Evolutionary conservation across 371 early-diverging fungal species (phyloP).

Genomic region (Mortierella sp.): DNA sequence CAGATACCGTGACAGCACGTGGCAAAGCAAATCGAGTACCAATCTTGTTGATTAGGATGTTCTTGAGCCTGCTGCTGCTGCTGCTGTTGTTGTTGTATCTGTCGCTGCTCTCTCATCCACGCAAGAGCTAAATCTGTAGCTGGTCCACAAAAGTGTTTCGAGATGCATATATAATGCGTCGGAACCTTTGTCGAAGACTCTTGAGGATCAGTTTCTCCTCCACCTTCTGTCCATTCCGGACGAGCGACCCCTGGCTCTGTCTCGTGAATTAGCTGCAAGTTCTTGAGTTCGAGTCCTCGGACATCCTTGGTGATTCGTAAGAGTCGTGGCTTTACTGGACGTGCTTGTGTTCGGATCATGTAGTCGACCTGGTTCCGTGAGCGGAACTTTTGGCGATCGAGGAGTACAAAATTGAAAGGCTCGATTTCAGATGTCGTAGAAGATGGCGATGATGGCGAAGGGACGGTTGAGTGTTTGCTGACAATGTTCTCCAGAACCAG

Average conservation of each 20-base stretch:
- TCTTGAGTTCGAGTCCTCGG: conserved; percentile 23
- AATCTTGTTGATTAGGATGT: conserved; percentile 10
- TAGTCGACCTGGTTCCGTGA: conserved; percentile 55
- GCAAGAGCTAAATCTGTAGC: conserved; percentile 43
- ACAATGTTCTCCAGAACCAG: conserved; percentile 37
- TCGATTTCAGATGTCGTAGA: not conserved
- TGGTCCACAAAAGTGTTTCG: conserved; percentile 51
- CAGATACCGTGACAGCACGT: conserved; percentile 55
- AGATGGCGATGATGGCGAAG: not conserved
- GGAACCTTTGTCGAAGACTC: conserved; percentile 15
- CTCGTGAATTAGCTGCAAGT: conserved; percentile 48
- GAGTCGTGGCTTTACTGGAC: conserved; percentile 48
- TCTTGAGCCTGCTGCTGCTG: too few species aligned
- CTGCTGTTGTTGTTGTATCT: not conserved
- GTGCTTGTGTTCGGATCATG: conserved; percentile 53
- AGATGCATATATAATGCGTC: conserved; percentile 46
- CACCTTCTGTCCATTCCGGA: conserved; percentile 40
- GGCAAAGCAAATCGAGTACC: conserved; percentile 51
- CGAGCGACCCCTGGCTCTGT: conserved; percentile 34
- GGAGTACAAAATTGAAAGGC: conserved; percentile 45
- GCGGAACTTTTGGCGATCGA: conserved; percentile 52
- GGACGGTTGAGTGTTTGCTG: not conserved
- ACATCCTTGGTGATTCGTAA: conserved; percentile 54
- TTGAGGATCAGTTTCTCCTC: conserved; percentile 26
- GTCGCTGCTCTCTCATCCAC: conserved; percentile 32